Percentiles rank a stretch among this genome's conserved stretches.
phyloP scores from a whole-genome alignment of 208 protist genomes.

The Leishmania amazonensis region DNA sequence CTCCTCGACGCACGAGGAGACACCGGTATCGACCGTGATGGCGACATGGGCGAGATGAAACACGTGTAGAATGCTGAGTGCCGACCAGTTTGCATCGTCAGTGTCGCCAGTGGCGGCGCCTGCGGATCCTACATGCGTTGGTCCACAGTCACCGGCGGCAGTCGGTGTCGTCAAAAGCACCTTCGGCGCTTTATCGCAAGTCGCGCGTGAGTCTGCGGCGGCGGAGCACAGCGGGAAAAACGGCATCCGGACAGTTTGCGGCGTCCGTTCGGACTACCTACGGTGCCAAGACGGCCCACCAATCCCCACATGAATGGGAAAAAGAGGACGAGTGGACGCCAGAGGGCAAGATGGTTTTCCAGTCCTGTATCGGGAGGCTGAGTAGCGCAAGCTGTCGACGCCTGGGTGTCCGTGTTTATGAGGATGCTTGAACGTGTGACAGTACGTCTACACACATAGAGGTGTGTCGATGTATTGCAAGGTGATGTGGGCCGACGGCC shows the following conservation, averaged over 20 bases:
- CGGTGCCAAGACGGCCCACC: neutral
- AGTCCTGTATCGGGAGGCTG: neutral
- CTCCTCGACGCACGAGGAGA: neutral
- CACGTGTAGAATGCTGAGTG: constrained; percentile 8
- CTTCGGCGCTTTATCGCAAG: neutral
- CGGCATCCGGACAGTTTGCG: neutral
- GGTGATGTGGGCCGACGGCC: neutral
- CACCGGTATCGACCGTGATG: neutral
- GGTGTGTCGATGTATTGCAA: neutral
- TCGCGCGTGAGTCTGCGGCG: neutral
- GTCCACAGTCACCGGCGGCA: neutral
- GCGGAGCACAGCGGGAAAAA: neutral
- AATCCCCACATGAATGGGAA: neutral
- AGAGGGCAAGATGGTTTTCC: neutral
- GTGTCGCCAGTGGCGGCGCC: neutral
- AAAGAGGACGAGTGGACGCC: neutral
- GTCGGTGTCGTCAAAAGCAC: neutral
- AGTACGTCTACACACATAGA: neutral
- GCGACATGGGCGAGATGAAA: constrained; percentile 3
- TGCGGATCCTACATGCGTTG: neutral
- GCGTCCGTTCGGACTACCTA: neutral
- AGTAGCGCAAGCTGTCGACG: neutral
- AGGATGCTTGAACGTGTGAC: neutral
- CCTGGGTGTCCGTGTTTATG: neutral
- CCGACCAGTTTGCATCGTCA: neutral